Conservation (phyloP, 495 filamentous ascomycete genomes). For the Neurospora sp. region DNA sequence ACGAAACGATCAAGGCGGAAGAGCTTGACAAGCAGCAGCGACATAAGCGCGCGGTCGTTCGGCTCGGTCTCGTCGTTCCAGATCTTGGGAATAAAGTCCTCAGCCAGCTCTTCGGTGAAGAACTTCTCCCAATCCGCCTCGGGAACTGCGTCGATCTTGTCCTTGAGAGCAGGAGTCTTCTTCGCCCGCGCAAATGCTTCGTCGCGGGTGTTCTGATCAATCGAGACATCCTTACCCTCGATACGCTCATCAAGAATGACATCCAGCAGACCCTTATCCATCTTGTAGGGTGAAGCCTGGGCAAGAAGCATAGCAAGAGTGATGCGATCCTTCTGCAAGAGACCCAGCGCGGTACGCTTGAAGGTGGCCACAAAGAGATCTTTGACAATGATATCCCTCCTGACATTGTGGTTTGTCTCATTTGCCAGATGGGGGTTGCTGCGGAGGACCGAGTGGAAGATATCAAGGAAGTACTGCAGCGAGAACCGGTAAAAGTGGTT, state of each 20-base stretch:
- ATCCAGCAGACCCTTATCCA: conserved; percentile 84
- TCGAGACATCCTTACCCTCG: conserved; percentile 70
- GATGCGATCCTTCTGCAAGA: conserved; percentile 89
- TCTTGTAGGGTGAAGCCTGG: conserved; percentile 84
- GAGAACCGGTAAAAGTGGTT: conserved; percentile 99
- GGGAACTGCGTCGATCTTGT: conserved; percentile 52
- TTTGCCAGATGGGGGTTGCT: conserved; percentile 63
- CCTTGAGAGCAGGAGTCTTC: conserved; percentile 64
- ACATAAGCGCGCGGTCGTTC: conserved; percentile 70
- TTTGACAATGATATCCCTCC: conserved; percentile 77
- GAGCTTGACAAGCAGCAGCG: conserved; percentile 81
- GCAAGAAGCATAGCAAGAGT: conserved; percentile 94
- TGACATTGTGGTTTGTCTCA: conserved; percentile 62
- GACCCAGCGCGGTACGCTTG: conserved; percentile 81
- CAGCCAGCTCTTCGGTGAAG: conserved; percentile 75
- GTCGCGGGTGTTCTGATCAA: conserved; percentile 48
- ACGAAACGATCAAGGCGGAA: conserved; percentile 95
- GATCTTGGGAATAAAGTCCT: conserved; percentile 69
- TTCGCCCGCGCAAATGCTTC: conserved; percentile 59
- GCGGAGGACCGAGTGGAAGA: conserved; percentile 88
- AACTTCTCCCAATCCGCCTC: conserved; percentile 67
- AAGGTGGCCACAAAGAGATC: conserved; percentile 87
- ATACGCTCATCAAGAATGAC: conserved; percentile 70
- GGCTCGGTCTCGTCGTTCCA: conserved; percentile 57
- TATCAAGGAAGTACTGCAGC: conserved; percentile 92